Conservation (phyloP, 2,329 filamentous ascomycete genomes). For the Fusarium stilboides region DNA sequence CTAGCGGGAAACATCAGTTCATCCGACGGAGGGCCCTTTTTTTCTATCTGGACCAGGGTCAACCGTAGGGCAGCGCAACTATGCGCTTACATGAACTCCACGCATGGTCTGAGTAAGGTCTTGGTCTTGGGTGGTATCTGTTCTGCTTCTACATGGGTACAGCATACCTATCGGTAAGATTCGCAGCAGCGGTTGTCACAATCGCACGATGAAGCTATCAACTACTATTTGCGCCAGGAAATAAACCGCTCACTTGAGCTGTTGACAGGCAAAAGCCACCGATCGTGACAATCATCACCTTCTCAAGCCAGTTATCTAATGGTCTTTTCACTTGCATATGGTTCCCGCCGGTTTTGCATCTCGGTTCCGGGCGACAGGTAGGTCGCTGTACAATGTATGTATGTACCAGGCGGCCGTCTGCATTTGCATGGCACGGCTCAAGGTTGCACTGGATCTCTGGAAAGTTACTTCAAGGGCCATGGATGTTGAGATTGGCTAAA, state of each 20-base stretch:
- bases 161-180: conserved; percentile 3
- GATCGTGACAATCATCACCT: conserved; percentile 10
- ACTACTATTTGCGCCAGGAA: conserved; percentile 6
- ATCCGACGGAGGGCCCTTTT: conserved; percentile 23
- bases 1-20: conserved; percentile 40
- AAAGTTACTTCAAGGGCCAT: conserved; percentile 21
- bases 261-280: conserved; percentile 22
- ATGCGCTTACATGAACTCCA: conserved; percentile 48
- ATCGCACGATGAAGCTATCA: conserved; percentile 10
- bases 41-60: conserved; percentile 13
- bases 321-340: conserved; percentile 10
- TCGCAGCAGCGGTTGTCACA: background rate
- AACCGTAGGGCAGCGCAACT: conserved; percentile 9
- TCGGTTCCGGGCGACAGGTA: conserved; percentile 19
- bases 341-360: conserved; percentile 15
- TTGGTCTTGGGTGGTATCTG: conserved; percentile 27
- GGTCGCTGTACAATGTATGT: conserved; percentile 6
- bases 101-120: conserved; percentile 44
- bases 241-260: conserved; percentile 1
- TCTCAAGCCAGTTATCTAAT: conserved; percentile 5
- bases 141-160: conserved; percentile 25
- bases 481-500: conserved; percentile 20
- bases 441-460: conserved; percentile 40
- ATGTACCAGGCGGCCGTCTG: conserved; percentile 28
- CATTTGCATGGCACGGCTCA: conserved; percentile 31